Conservation (phyloP, 345 rosid genomes). For the Limnanthes douglasii region DNA sequence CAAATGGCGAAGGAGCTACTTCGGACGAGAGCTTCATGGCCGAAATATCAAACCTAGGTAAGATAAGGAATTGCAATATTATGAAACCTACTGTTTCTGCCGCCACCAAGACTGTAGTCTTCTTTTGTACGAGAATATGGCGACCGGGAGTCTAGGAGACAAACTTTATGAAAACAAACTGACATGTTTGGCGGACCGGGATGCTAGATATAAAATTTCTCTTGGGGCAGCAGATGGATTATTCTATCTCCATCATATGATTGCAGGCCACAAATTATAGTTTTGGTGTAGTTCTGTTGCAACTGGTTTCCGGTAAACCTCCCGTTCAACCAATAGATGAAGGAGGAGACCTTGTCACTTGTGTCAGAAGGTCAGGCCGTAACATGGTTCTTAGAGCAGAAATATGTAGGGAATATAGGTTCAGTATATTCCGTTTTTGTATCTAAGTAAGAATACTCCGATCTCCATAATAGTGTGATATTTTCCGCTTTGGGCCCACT, state of each 20-base stretch:
- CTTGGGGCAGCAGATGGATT: conserved; percentile 53
- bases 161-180: conserved; percentile 20
- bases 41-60: conserved; percentile 44
- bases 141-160: conserved; percentile 46
- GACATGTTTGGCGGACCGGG: conserved; percentile 24
- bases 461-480: too few species aligned
- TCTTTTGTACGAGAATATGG: conserved; percentile 41
- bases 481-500: too few species aligned
- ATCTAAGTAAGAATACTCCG: too few species aligned
- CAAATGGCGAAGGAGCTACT: conserved; percentile 26
- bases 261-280: conserved; percentile 46
- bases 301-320: conserved; percentile 28
- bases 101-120: conserved; percentile 33
- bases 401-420: too few species aligned
- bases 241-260: conserved; percentile 42
- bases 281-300: conserved; percentile 41
- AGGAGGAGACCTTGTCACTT: conserved; percentile 44
- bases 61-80: conserved; percentile 44
- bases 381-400: conserved; percentile 9
- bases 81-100: conserved; percentile 47
- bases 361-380: conserved; percentile 30
- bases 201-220: conserved; percentile 36
- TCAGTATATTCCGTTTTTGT: too few species aligned
- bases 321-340: conserved; percentile 48
- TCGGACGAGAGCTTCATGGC: conserved; percentile 33